Conservation (phyloP, 2,329 filamentous ascomycete genomes). For the Hawksworthiomyces lignivorus region DNA sequence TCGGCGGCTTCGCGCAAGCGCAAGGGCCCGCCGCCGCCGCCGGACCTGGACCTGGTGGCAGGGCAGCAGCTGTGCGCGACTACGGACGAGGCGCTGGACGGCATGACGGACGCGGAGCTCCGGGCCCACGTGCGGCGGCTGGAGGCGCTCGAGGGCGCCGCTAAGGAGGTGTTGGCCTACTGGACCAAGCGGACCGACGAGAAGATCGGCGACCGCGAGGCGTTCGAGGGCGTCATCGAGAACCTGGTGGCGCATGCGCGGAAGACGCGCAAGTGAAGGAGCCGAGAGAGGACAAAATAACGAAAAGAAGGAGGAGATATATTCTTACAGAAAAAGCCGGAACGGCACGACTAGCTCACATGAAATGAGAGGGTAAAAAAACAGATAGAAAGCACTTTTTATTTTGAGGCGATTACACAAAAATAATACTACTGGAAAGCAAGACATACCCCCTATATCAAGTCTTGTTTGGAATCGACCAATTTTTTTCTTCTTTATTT, state of each 20-base stretch:
- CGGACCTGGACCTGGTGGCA: slow-evolving; percentile 69
- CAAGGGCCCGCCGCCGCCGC: slow-evolving; percentile 58
- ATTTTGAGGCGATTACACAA: too few species aligned
- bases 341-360: too few species aligned
- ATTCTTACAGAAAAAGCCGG: too few species aligned
- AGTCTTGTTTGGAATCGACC: too few species aligned
- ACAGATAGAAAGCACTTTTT: too few species aligned
- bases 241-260: slow-evolving; percentile 88
- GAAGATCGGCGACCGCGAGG: slow-evolving; percentile 82
- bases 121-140: slow-evolving; percentile 62
- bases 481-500: too few species aligned
- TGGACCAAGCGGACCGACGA: slow-evolving; percentile 84
- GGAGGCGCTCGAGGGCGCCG: slow-evolving; percentile 60
- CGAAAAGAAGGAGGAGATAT: neutral
- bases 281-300: neutral
- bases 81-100: slow-evolving; percentile 73
- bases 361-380: too few species aligned
- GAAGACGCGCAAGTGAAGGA: slow-evolving; percentile 63
- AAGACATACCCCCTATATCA: too few species aligned
- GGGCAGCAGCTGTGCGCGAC: slow-evolving; percentile 73
- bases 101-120: slow-evolving; percentile 73
- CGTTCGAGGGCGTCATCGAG: slow-evolving; percentile 94
- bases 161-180: slow-evolving; percentile 73
- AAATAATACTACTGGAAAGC: too few species aligned
- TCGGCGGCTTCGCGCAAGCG: slow-evolving; percentile 30